Evolutionary conservation across 2,329 filamentous ascomycete species (phyloP).

Genomic region (Pyricularia pennisetigena): DNA sequence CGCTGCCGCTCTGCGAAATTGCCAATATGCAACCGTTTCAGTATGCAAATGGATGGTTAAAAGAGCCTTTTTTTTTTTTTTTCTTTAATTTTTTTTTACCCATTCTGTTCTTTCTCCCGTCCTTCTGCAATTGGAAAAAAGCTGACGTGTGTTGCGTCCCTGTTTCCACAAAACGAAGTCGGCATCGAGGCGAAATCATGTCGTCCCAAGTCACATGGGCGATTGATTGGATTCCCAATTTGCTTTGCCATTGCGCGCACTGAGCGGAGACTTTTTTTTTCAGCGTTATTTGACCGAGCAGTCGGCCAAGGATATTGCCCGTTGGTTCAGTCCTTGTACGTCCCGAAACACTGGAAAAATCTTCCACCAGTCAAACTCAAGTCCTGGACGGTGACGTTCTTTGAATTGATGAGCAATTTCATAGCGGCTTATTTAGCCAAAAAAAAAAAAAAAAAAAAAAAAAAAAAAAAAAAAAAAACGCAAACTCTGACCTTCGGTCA

Average conservation of each 20-base stretch:
- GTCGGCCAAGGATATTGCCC: not conserved
- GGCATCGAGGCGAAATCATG: too few relatives aligned
- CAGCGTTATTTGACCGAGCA: not conserved
- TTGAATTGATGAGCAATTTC: not conserved
- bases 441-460: too few relatives aligned
- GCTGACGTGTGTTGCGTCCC: too few relatives aligned
- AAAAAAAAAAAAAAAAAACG: too few relatives aligned
- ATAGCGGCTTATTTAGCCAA: not conserved
- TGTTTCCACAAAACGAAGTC: too few relatives aligned
- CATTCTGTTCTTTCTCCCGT: not conserved
- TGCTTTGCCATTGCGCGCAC: not conserved
- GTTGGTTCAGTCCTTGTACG: not conserved
- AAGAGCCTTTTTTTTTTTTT: not conserved
- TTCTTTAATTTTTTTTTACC: too few relatives aligned
- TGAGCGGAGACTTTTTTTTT: not conserved
- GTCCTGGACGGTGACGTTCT: not conserved
- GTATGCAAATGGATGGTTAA: not conserved
- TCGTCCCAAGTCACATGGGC: too few relatives aligned
- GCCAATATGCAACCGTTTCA: not conserved
- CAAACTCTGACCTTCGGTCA: too few relatives aligned
- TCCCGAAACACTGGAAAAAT: not conserved
- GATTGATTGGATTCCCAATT: too few relatives aligned
- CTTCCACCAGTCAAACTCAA: not conserved
- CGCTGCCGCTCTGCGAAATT: not conserved
- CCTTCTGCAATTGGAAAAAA: not conserved